Percentiles rank a stretch among this genome's conserved stretches.
Evolutionary conservation across 208 protist genomes (phyloP).

Genomic region (Acanthamoeba healyi): DNA sequence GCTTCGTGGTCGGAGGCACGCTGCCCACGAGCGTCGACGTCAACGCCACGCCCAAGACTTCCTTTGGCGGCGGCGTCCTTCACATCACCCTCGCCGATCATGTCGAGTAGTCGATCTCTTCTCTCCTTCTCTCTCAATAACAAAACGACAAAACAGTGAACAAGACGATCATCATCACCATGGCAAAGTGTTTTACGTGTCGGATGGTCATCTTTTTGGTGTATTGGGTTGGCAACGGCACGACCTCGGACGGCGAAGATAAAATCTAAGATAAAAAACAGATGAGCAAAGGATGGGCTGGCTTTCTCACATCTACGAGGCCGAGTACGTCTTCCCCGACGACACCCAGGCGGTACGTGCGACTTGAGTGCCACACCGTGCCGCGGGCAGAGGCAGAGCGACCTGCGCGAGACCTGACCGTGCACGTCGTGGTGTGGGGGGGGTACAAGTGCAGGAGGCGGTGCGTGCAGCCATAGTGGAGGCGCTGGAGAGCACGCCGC

Average conservation of each 20-base stretch:
- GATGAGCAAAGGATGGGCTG: background rate
- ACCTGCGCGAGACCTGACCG: background rate
- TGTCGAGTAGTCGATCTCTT: background rate
- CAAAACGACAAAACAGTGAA: no score
- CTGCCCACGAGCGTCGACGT: slow-evolving; percentile 20
- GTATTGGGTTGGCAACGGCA: no score
- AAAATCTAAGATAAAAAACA: no score
- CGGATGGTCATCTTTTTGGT: no score
- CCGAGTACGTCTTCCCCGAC: background rate
- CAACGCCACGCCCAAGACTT: background rate
- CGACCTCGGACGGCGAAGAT: no score
- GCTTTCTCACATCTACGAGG: slow-evolving; percentile 27
- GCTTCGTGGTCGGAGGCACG: background rate
- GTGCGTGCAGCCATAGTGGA: background rate
- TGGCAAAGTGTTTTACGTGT: no score
- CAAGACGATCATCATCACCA: no score
- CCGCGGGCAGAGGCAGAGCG: no score
- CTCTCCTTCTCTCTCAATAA: background rate
- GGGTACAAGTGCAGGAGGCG: background rate
- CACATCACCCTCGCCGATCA: slow-evolving; percentile 26
- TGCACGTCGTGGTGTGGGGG: background rate
- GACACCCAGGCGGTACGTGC: background rate
- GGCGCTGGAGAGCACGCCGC: background rate
- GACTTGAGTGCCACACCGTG: background rate
- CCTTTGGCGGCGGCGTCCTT: slow-evolving; percentile 21